Conservation (phyloP, 2,329 filamentous ascomycete genomes). For the Erysiphe pulchra region DNA sequence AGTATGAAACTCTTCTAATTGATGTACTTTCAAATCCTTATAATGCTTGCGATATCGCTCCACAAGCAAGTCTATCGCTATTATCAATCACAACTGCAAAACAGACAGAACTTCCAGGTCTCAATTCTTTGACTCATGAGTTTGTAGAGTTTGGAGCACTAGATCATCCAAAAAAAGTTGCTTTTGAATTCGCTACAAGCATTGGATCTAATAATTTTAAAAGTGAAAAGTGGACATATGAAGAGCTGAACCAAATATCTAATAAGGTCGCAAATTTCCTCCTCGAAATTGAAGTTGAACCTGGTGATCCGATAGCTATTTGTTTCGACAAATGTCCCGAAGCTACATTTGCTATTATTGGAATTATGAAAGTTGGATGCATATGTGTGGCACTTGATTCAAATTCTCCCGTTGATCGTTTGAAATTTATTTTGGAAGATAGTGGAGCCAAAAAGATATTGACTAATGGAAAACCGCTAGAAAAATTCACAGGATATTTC, state of each 20-base stretch:
- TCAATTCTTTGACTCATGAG: conserved; percentile 42
- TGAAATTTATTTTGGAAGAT: conserved; percentile 22
- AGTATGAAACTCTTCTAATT: conserved; percentile 43
- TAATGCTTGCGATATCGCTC: conserved; percentile 9
- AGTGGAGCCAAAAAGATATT: conserved; percentile 40
- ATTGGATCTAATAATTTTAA: conserved; percentile 21
- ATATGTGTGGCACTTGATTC: conserved; percentile 17
- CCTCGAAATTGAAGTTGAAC: conserved; percentile 18
- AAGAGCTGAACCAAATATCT: conserved; percentile 41
- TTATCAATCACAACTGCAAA: conserved; percentile 42
- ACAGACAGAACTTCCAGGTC: conserved; percentile 24
- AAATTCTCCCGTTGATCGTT: conserved; percentile 13
- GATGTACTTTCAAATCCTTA: conserved; percentile 27
- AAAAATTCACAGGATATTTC: conserved; percentile 13
- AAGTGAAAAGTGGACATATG: conserved; percentile 43
- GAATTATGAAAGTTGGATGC: conserved; percentile 15
- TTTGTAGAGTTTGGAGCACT: conserved; percentile 43
- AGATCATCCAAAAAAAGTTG: conserved; percentile 29
- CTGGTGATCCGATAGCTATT: conserved; percentile 22
- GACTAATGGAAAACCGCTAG: conserved; percentile 21
- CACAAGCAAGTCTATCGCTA: conserved; percentile 12
- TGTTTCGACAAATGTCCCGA: conserved; percentile 16
- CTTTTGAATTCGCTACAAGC: conserved; percentile 48
- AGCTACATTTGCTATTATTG: conserved; percentile 15
- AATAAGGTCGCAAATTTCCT: conserved; percentile 49